A percentile compares a stretch with the other conserved stretches of the same genome.
These are phyloP conservation scores for Metschnikowia peoriensis DNA, from an alignment of 805 yeast species.

Conservation along the genomic window DNA sequence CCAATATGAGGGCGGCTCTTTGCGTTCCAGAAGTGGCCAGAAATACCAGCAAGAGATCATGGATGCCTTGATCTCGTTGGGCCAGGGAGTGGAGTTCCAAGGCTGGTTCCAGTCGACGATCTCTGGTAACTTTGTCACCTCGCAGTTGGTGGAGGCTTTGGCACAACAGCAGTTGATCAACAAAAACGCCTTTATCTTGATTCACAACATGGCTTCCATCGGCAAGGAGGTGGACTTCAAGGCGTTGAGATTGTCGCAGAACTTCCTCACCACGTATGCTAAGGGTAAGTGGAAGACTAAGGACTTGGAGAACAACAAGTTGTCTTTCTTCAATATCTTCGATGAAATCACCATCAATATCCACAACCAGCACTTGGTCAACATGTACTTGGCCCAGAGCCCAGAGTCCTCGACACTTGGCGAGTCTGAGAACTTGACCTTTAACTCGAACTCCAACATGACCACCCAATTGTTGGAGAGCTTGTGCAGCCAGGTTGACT, in stretches of 20 bases:
- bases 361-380: constrained; percentile 66
- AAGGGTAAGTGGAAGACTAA: constrained; percentile 67
- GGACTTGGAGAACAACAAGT: constrained; percentile 54
- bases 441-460: constrained; percentile 42
- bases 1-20: constrained; percentile 61
- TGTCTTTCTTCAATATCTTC: constrained; percentile 64
- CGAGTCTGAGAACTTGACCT: constrained; percentile 39
- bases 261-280: constrained; percentile 54
- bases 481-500: constrained; percentile 67
- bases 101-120: constrained; percentile 80
- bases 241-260: constrained; percentile 65
- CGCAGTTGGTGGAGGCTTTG: constrained; percentile 66
- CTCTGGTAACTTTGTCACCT: constrained; percentile 67
- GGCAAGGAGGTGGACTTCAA: constrained; percentile 64
- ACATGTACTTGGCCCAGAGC: constrained; percentile 46
- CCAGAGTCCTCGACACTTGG: constrained; percentile 17
- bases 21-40: constrained; percentile 57
- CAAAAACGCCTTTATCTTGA: constrained; percentile 55
- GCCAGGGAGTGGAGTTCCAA: constrained; percentile 64
- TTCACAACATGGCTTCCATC: constrained; percentile 70
- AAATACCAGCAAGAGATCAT: constrained; percentile 69
- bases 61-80: constrained; percentile 57
- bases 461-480: constrained; percentile 55
- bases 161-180: constrained; percentile 58
- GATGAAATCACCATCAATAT: constrained; percentile 68